Percentiles rank a stretch among this genome's conserved stretches.
Conservation (phyloP, 371 early-diverging fungal genomes). For the Mucor irregularis region DNA sequence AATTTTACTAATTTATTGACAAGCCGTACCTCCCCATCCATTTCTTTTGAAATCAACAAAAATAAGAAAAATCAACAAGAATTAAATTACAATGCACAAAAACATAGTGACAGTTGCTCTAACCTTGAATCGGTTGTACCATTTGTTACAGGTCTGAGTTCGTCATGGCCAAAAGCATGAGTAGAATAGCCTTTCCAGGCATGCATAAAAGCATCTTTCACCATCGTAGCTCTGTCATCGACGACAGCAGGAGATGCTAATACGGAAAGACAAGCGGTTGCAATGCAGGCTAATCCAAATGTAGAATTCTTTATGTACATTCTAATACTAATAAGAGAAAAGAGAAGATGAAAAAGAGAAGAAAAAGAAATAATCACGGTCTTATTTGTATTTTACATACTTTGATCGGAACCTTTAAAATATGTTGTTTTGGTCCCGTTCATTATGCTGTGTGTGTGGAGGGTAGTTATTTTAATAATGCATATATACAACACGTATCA, state of each 20-base stretch:
- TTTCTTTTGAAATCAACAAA: conserved; percentile 22
- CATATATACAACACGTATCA: too few relatives aligned
- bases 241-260: neutral
- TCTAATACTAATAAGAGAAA: neutral
- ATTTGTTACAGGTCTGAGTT: conserved; percentile 51
- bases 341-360: neutral
- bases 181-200: conserved; percentile 80
- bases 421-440: neutral
- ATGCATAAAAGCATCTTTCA: conserved; percentile 61
- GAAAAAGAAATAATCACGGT: neutral
- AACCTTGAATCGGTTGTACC: conserved; percentile 67
- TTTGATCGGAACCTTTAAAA: conserved; percentile 9
- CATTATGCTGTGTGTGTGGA: neutral
- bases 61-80: conserved; percentile 16
- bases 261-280: neutral
- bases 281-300: neutral
- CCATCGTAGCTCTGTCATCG: conserved; percentile 4
- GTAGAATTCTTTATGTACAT: conserved; percentile 10
- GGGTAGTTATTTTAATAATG: too few relatives aligned
- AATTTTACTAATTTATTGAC: conserved; percentile 45
- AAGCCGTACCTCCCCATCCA: conserved; percentile 50
- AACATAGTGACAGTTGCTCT: conserved; percentile 10
- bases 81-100: neutral
- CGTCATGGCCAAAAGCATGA: conserved; percentile 64
- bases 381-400: conserved; percentile 1